Evolutionary conservation across 2,329 filamentous ascomycete species (phyloP), one percentile per base, ranked within the genome.

Genomic region (Calycina marina): DNA sequence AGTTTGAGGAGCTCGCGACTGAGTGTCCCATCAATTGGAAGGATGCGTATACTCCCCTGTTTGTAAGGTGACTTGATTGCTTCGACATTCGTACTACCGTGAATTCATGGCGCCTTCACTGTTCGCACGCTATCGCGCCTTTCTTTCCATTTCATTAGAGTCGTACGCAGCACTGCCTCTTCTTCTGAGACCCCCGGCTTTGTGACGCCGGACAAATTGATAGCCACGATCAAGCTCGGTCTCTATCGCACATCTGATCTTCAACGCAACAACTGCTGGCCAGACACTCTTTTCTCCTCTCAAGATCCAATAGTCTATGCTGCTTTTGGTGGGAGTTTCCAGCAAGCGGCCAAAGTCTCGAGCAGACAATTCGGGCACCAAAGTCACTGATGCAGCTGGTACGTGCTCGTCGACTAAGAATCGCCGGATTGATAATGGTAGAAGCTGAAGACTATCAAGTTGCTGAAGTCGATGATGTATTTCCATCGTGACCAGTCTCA

Each of bases 201-300:
- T 54, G 22, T 47, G 54, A 40, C 77, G 68, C 38, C 83, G 63
- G 0, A 88, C 78, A 36, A 78, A 62, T 54, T 92, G 81, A 54
- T 93, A 94, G 0, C 82, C 80, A 28, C 76, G 63, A 53, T 94
- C 86, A 8, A 96, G 62, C 51, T 93, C 85, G 34, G 85, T 77
- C 55, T 96, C 88, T 5, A 96, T 69, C 4, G 77, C 78, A 54
- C 83, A 90, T 5, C 88, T 63, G 5, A 93, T 76, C 45, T 78
- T 77, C 39, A 96, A 57, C 10, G 85, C 83, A 18, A 76, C 76
- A 3, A 93, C 72, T 2, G 84, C 82, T 0, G 86, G 88, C 86
- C 88, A 96, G 0, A 93, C 84, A 43, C 81, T 86, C 40, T 76
- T 62, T 56, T 96, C 88, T 2, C 88, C 88, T 34, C 78, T 68